These are phyloP conservation scores for Trichodelitschia bisporula DNA, from an alignment of 495 filamentous ascomycete genomes.

Conservation along the genomic window DNA sequence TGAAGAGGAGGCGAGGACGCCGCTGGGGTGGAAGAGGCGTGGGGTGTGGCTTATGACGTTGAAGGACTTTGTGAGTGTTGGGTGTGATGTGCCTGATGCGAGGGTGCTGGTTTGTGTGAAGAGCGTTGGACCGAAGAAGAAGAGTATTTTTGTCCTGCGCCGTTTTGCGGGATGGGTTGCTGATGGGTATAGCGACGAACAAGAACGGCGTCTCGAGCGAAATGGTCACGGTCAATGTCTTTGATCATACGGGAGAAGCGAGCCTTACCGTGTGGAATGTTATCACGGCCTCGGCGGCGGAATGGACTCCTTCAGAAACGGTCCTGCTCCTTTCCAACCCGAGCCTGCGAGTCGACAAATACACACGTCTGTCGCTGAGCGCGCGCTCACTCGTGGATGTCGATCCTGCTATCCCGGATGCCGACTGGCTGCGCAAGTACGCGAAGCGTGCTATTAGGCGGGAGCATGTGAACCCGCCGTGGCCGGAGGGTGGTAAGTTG, in stretches of 20 bases:
- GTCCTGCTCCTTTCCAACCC: slow-evolving; percentile 31
- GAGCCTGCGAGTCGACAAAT: slow-evolving; percentile 15
- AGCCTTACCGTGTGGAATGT: slow-evolving; percentile 29
- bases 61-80: slow-evolving; percentile 25
- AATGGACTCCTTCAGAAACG: slow-evolving; percentile 27
- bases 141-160: slow-evolving; percentile 6
- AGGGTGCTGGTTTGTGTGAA: slow-evolving; percentile 31
- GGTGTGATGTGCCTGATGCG: slow-evolving; percentile 22
- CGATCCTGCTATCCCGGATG: slow-evolving; percentile 30
- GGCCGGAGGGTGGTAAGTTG: slow-evolving; percentile 19
- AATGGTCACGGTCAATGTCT: slow-evolving; percentile 26
- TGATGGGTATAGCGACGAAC: slow-evolving; percentile 15
- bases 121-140: slow-evolving; percentile 26
- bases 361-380: slow-evolving; percentile 18
- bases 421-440: slow-evolving; percentile 28
- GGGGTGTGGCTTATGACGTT: slow-evolving; percentile 31
- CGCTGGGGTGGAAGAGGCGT: too few species aligned
- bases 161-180: not conserved
- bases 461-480: slow-evolving; percentile 27
- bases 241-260: slow-evolving; percentile 32
- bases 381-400: slow-evolving; percentile 28
- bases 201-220: slow-evolving; percentile 21
- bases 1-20: slow-evolving; percentile 12
- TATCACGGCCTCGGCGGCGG: slow-evolving; percentile 20
- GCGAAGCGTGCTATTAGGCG: slow-evolving; percentile 24